phyloP scores from a whole-genome alignment of 306 rosid species.

The Rosa rugosa region DNA sequence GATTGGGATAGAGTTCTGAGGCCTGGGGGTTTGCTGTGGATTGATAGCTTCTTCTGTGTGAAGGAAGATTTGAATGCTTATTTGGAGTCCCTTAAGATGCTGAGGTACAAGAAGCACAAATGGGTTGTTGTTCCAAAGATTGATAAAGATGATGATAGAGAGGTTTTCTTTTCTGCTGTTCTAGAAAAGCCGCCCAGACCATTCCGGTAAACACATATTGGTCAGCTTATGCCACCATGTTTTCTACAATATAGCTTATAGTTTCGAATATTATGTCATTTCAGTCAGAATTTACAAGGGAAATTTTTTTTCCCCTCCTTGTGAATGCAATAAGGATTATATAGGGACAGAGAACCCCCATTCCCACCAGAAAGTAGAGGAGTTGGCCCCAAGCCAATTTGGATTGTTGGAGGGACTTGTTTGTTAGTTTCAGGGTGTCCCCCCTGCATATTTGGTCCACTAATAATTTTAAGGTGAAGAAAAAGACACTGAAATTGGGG shows the following conservation, averaged over 20 bases:
- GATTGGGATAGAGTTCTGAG: conserved; percentile 81
- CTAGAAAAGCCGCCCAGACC: conserved; percentile 74
- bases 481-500: background rate
- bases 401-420: background rate
- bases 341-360: background rate
- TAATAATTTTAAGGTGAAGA: background rate
- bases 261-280: background rate
- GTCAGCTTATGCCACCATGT: background rate
- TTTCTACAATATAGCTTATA: background rate
- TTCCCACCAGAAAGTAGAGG: conserved; percentile 1
- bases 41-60: conserved; percentile 71
- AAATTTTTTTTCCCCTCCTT: background rate
- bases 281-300: background rate
- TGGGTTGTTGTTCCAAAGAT: conserved; percentile 74
- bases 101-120: conserved; percentile 64
- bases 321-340: background rate
- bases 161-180: conserved; percentile 75
- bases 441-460: conserved; percentile 7
- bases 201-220: conserved; percentile 39
- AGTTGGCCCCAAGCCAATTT: background rate
- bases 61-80: conserved; percentile 67
- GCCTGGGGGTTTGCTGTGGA: conserved; percentile 82
- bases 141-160: conserved; percentile 62
- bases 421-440: background rate
- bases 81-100: conserved; percentile 48